A percentile compares a stretch with the other conserved stretches of the same genome.
These are phyloP conservation scores for Berberis thunbergii DNA, from an alignment of 164 flowering plant species.

Conservation along the genomic window DNA sequence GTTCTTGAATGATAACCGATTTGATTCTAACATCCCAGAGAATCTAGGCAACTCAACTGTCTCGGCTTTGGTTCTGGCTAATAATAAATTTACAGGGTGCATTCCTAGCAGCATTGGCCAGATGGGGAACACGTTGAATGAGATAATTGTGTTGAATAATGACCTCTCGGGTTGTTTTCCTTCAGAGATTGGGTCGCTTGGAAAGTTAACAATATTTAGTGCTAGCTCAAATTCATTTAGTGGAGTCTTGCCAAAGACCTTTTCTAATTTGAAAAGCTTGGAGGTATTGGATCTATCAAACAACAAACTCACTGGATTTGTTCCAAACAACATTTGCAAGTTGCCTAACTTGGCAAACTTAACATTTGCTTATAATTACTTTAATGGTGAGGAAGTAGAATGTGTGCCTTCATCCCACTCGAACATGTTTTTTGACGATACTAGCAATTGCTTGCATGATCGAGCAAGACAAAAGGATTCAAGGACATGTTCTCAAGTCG, in stretches of 20 bases:
- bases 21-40: conserved; percentile 45
- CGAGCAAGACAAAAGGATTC: background rate
- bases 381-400: conserved; percentile 26
- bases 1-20: conserved; percentile 69
- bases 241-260: conserved; percentile 39
- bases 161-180: conserved; percentile 61
- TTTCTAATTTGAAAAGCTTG: conserved; percentile 24
- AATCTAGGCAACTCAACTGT: conserved; percentile 13
- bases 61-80: background rate
- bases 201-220: conserved; percentile 42
- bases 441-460: conserved; percentile 1
- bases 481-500: conserved; percentile 3
- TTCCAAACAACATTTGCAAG: conserved; percentile 41
- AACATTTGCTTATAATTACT: conserved; percentile 48
- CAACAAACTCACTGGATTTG: conserved; percentile 43
- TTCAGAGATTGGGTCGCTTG: conserved; percentile 42
- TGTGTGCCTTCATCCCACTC: background rate
- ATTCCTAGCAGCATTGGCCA: conserved; percentile 64
- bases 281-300: conserved; percentile 29
- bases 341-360: conserved; percentile 45
- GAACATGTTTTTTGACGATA: background rate
- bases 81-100: conserved; percentile 38
- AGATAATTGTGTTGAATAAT: conserved; percentile 43
- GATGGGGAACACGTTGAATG: conserved; percentile 48
- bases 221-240: conserved; percentile 28